Evolutionary conservation across 2,329 filamentous ascomycete species (phyloP), one percentile per base, ranked within the genome.

Genomic region (Huntiella omanensis): DNA sequence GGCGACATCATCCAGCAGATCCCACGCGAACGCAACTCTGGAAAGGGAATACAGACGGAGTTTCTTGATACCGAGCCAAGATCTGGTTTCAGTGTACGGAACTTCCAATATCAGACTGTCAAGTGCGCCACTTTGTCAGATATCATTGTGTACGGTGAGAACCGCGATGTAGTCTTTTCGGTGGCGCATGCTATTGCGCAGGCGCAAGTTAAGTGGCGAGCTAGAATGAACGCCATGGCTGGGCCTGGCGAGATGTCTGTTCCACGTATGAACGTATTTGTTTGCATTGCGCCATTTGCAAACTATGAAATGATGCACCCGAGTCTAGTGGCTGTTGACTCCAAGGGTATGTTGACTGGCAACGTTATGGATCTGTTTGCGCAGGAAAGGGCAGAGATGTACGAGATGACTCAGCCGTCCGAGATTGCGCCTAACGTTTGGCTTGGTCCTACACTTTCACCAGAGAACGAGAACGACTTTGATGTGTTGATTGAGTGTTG

Each of bases 81-180:
- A 47, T 83, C 93, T 53, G 91, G 91, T 6, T 96, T 96, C 58
- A 94, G 85, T 4, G 87, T 96, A 38, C 77, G 91, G 40, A 96
- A 96, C 60, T 98, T 98, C 58, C 88, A 96, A 55, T 96, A 96
- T 35, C 91, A 98, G 60, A 73, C 83, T 0, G 82, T 82, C 49
- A 98, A 98, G 60, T 67, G 83, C 53, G 87, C 87, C 46, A 75
- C 82, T 53, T 73, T 91, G 6, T 95, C 87, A 1, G 91, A 98
- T 59, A 84, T 98, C 52, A 72, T 98, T 36, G 74, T 98, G 1
- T 98, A 98, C 58, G 85, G 85, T 10, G 81, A 88, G 46, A 73
- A 84, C 52, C 63, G 67, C 34, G 69, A 68, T 2, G 62, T 71
- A 19, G 71, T 73, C 40, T 69, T 73, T 45, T 77, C 78, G 48